A percentile compares a stretch with the other conserved stretches of the same genome.
Evolutionary conservation across 139 green algal genomes (phyloP).

Genomic region (Closterium sp.): DNA sequence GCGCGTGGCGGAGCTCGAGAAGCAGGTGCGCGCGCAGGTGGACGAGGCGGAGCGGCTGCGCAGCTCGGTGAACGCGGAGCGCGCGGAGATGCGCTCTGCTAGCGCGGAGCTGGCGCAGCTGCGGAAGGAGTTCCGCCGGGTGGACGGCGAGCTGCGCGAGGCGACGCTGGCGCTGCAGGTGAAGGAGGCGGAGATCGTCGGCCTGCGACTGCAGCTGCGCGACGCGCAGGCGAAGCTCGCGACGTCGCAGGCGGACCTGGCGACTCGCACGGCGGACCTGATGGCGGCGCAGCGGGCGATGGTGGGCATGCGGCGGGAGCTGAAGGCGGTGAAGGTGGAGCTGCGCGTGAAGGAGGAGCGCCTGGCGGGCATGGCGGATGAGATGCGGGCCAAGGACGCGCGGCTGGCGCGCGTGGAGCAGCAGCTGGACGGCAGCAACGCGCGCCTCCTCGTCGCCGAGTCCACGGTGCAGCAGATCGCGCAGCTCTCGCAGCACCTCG

Average conservation of each 20-base stretch:
- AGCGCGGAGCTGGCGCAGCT: neutral
- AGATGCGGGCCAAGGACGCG: neutral
- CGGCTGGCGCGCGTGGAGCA: neutral
- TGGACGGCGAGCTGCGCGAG: neutral
- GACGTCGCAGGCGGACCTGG: neutral
- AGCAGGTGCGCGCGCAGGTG: neutral
- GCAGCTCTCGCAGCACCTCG: neutral
- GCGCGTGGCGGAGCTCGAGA: neutral
- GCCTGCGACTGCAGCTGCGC: neutral
- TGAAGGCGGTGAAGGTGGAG: neutral
- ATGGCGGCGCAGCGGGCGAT: neutral
- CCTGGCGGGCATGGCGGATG: neutral
- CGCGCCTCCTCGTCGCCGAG: neutral
- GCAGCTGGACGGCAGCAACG: neutral
- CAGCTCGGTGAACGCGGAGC: neutral
- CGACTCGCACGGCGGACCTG: neutral
- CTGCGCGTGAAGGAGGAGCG: neutral
- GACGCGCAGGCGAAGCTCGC: neutral
- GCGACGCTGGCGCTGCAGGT: neutral
- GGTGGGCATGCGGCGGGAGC: neutral
- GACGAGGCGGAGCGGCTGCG: neutral
- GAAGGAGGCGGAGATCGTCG: neutral
- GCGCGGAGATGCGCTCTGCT: neutral
- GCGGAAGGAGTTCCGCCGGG: neutral
- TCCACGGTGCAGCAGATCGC: neutral